Evolutionary conservation across 345 rosid species (phyloP), one percentile per base, ranked within the genome.

Genomic region (Iberis pinnata): DNA sequence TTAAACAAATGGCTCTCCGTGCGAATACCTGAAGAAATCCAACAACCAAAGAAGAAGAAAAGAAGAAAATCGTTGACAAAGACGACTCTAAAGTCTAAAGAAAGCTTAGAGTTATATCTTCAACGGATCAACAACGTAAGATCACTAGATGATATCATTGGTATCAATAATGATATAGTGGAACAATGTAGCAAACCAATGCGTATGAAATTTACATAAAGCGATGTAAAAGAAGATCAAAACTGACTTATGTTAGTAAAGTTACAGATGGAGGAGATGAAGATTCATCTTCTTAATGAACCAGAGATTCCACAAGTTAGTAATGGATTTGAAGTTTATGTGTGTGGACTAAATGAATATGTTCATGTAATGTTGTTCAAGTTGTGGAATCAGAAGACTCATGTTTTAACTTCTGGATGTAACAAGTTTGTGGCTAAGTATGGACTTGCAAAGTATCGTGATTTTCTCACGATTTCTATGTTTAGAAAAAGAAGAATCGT

Each of bases 281-380:
- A 46, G 43, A 3, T 35, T 19, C 10, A 15, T 6, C 26, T 46
- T 24, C 53, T 58, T 3, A 3, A 22, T 9, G 46, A 37, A 22
- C 8, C 53, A 12, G 53, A 45, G 45, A 13, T 19, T 4, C 9
- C 52, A 0, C 38, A 6, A 0, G 17, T 11, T 24, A 55, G 3
- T 9, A 15, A 37, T 0, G 54, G 43, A 36, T 0, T n/a, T 25
- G 12, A 3, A 45, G 45, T 58, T 45, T 1, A 2, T 43, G 63
- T 58, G 7, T 58, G 33, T 26, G 53, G 63, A 58, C 53, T 44
- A 47, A 44, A 58, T 26, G 63, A 37, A 17, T 7, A 22, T 11
- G 18, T 9, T 37, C 33, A 47, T 5, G 26, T 16, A 27, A 58
- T 58, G 45, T 12, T 36, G 36, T 37, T 57, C 16, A 57, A 32